Evolutionary conservation across 371 early-diverging fungal species (phyloP), one percentile per base, ranked within the genome.

Genomic region (Encephalitozoon intestinalis): DNA sequence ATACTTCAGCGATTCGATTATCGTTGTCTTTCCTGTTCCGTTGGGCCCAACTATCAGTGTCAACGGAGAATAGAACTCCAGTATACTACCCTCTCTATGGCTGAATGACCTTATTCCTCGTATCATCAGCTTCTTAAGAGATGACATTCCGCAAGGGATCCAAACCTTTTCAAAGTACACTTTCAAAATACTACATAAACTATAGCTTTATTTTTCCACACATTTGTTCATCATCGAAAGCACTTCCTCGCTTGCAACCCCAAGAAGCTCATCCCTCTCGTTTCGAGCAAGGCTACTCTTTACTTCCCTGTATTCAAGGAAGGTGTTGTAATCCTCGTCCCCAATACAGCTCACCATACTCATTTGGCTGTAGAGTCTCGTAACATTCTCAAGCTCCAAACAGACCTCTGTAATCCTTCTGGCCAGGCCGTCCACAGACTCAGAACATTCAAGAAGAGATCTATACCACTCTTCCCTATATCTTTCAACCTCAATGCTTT

Each of bases 31-130:
- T 18, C 98, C 99, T 15, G 93, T 89, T 0, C 98, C 99, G 85
- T 97, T 97, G 67, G 89, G 88, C 0, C 99, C 99, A 18, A 96
- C 92, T 75, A 99, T 96, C n/a, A 99, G 82, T 0, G 99, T 99
- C 37, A 97, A 86, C 0, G 97, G 97, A 4, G 90, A 88, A 66
- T 89, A 88, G 78, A 99, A 95, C 30, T 92, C 89, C 9, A 99
- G 90, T 46, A 89, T 89, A 9, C 88, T 86, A 15, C 88, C 82
- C 51, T 88, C 86, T 15, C 69, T 77, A 0, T 95, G 93, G 79
- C 89, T 89, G 82, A 94, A 97, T 2, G 95, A 92, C 64, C 99
- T 91, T 70, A 99, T 89, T 25, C 99, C 99, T 65, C 90, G 85
- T 66, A 94, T 90, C 40, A 87, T 85, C 40, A 94, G 87, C 81